Conservation (phyloP, 306 rosid species). For the Ziziphus jujuba region DNA sequence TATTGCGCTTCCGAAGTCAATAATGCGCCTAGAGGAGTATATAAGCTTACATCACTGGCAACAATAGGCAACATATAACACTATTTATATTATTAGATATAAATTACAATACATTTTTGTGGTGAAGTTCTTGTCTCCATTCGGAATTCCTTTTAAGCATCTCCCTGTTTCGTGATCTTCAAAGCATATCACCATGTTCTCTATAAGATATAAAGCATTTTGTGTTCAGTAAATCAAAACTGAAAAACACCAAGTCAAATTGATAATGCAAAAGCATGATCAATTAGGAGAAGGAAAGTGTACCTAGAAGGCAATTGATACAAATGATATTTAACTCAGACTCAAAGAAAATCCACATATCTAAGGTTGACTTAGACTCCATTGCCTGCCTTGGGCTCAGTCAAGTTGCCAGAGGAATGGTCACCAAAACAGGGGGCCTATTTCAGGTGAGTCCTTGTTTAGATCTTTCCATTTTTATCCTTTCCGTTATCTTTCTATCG, state of each 20-base stretch:
- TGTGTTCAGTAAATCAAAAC: not conserved
- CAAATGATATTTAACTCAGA: not conserved
- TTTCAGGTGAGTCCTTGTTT: too few relatives aligned
- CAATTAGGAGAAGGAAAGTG: not conserved
- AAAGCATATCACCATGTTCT: conserved; percentile 93
- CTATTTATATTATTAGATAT: conserved; percentile 30
- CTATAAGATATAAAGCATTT: conserved; percentile 41
- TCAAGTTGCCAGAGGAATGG: too few relatives aligned
- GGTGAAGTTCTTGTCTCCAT: conserved; percentile 43
- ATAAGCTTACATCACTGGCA: not conserved
- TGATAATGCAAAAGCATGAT: not conserved
- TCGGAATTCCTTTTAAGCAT: conserved; percentile 75
- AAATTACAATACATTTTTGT: conserved; percentile 65
- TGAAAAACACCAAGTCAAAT: conserved; percentile 4
- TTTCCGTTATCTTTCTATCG: too few relatives aligned
- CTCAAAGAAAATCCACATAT: too few relatives aligned
- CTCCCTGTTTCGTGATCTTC: conserved; percentile 79
- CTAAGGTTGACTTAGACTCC: too few relatives aligned
- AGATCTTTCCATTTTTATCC: too few relatives aligned
- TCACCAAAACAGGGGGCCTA: too few relatives aligned
- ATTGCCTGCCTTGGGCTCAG: too few relatives aligned
- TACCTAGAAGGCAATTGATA: not conserved
- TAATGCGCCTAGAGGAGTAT: conserved; percentile 44
- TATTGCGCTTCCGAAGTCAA: conserved; percentile 93
- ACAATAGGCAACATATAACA: conserved; percentile 10